These are phyloP conservation scores for Xylaria palmicola DNA, from an alignment of 495 filamentous ascomycete species.

Conservation along the genomic window DNA sequence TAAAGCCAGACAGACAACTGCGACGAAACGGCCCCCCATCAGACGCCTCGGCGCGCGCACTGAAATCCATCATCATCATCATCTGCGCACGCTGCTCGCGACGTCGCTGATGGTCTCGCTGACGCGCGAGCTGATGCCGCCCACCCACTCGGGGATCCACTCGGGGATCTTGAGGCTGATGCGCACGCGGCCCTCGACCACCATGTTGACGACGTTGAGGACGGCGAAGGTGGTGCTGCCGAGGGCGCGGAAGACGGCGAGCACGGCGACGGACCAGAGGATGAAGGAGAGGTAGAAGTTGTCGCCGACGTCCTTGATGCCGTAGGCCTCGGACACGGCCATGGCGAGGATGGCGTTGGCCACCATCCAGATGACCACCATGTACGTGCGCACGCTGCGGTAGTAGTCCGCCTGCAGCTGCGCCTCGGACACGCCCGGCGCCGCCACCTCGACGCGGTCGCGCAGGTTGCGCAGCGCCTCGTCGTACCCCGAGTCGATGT, in stretches of 20 bases:
- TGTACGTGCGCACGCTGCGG: constrained; percentile 94
- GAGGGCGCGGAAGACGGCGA: constrained; percentile 81
- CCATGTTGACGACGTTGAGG: constrained; percentile 75
- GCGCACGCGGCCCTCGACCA: constrained; percentile 82
- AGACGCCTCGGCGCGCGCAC: too few species aligned
- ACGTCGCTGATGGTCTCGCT: constrained; percentile 42
- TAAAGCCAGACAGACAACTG: too few species aligned
- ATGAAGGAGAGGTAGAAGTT: constrained; percentile 94
- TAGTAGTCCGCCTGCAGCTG: constrained; percentile 99
- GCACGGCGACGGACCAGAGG: constrained; percentile 83
- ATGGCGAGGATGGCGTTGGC: constrained; percentile 90
- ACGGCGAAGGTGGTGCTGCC: constrained; percentile 80
- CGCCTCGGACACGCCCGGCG: constrained; percentile 59
- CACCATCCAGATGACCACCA: constrained; percentile 96
- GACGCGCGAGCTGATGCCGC: constrained; percentile 40
- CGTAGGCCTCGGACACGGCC: constrained; percentile 88
- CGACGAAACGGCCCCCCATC: too few species aligned
- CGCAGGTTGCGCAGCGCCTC: constrained; percentile 94
- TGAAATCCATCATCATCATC: neutral
- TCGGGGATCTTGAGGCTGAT: constrained; percentile 49
- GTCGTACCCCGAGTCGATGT: constrained; percentile 98
- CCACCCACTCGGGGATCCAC: constrained; percentile 50
- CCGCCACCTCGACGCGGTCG: constrained; percentile 81
- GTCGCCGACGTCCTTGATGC: constrained; percentile 59
- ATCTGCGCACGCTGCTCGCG: constrained; percentile 35